These are phyloP conservation scores for Phycomyces blakesleeanus DNA, from an alignment of 192 early-diverging fungal species.

Conservation along the genomic window DNA sequence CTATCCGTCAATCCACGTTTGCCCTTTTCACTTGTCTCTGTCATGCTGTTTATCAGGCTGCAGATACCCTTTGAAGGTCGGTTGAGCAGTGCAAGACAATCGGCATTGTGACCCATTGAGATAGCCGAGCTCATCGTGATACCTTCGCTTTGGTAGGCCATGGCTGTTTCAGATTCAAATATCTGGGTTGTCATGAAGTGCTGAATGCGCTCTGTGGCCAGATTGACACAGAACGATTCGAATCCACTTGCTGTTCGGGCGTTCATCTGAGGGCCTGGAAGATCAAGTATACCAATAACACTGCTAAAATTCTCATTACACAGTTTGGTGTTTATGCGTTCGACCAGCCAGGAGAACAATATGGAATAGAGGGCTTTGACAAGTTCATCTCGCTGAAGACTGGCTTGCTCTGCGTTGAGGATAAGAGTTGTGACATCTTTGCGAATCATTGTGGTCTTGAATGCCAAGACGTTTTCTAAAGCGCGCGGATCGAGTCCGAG, in stretches of 20 bases:
- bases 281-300: conserved; percentile 82
- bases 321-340: conserved; percentile 81
- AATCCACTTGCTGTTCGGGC: conserved; percentile 44
- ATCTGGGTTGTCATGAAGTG: conserved; percentile 49
- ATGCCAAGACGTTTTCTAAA: conserved; percentile 71
- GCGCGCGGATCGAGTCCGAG: conserved; percentile 71
- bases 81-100: conserved; percentile 49
- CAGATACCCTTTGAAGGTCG: conserved; percentile 46
- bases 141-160: conserved; percentile 51
- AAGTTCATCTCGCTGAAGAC: conserved; percentile 74
- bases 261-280: conserved; percentile 59
- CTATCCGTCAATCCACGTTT: conserved; percentile 40
- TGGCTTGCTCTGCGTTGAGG: conserved; percentile 75
- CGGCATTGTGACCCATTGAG: conserved; percentile 29
- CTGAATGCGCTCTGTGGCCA: conserved; percentile 64
- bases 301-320: conserved; percentile 64
- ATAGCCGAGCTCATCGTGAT: conserved; percentile 40
- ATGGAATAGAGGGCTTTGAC: conserved; percentile 80
- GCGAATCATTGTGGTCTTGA: conserved; percentile 81
- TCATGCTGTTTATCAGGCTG: conserved; percentile 39
- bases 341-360: conserved; percentile 84
- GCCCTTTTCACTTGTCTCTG: conserved; percentile 28
- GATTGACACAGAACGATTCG: conserved; percentile 64
- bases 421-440: conserved; percentile 88
- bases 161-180: conserved; percentile 43